Percentiles rank a stretch among this genome's conserved stretches.
phyloP scores from a whole-genome alignment of 2,329 filamentous ascomycete genomes.

The Aspergillus glaucus region DNA sequence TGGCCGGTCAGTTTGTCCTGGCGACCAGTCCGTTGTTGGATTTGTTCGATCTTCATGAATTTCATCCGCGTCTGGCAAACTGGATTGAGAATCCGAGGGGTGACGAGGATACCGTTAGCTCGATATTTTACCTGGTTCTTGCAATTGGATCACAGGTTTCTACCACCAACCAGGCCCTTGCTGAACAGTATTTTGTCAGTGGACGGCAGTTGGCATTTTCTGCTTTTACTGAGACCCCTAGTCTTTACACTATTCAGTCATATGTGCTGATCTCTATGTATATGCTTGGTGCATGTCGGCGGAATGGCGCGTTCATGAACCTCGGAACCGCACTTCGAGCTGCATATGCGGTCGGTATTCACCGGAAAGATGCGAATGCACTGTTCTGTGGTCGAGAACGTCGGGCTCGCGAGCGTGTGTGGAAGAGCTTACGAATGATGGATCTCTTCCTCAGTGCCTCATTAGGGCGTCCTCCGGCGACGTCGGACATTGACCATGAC shows the following conservation, averaged over 20 bases:
- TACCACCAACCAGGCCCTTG: conserved; percentile 33
- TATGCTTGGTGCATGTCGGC: conserved; percentile 47
- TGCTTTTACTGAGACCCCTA: conserved; percentile 45
- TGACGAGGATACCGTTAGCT: conserved; percentile 38
- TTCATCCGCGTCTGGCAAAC: conserved; percentile 31
- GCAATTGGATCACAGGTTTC: conserved; percentile 44
- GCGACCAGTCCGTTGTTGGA: conserved; percentile 46
- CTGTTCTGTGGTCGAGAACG: conserved; percentile 41
- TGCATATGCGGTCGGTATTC: conserved; percentile 48
- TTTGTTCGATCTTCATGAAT: conserved; percentile 43
- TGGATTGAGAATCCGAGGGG: conserved; percentile 33
- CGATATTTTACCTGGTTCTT: conserved; percentile 47
- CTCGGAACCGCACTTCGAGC: conserved; percentile 48
- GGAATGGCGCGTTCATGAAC: conserved; percentile 49
- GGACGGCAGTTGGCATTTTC: conserved; percentile 41
- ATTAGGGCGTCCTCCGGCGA: conserved; percentile 48
- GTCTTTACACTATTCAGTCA: conserved; percentile 46
- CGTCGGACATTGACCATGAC: conserved; percentile 46
- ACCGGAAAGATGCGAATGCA: conserved; percentile 47
- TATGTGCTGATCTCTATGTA: conserved; percentile 48
- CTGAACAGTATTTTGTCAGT: conserved; percentile 44
- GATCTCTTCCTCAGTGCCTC: conserved; percentile 48
- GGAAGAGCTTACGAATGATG: conserved; percentile 48
- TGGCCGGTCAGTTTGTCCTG: conserved; percentile 40
- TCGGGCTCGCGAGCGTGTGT: conserved; percentile 43